phyloP scores from a whole-genome alignment of 345 rosid species.

The Microcos paniculata region DNA sequence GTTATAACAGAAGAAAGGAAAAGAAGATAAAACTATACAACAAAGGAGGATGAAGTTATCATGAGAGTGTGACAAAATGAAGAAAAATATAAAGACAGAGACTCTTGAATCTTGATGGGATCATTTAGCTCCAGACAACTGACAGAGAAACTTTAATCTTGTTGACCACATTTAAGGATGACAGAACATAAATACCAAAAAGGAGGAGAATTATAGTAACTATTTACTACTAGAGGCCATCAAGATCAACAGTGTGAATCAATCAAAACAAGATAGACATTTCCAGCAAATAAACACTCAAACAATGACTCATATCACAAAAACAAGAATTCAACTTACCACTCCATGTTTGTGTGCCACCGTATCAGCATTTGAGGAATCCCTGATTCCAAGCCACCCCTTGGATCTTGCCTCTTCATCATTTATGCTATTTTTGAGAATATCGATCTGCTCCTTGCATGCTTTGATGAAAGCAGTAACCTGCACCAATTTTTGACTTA shows the following conservation, averaged over 20 bases:
- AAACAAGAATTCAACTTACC: constrained; percentile 43
- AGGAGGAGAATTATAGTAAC: neutral
- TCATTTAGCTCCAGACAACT: neutral
- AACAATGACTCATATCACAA: neutral
- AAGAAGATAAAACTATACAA: constrained; percentile 10
- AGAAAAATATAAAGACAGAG: neutral
- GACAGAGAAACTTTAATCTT: neutral
- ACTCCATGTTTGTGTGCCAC: constrained; percentile 95
- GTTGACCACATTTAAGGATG: neutral
- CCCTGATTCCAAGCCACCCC: constrained; percentile 77
- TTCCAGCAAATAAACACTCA: constrained; percentile 1
- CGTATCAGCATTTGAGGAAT: constrained; percentile 68
- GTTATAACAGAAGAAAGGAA: constrained; percentile 1
- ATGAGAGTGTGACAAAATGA: neutral
- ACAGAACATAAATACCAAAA: neutral
- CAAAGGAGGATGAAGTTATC: neutral
- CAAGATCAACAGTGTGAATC: neutral
- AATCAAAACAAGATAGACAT: neutral
- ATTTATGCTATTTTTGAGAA: constrained; percentile 66
- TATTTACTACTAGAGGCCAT: neutral
- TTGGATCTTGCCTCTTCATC: constrained; percentile 69
- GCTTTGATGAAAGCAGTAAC: constrained; percentile 77
- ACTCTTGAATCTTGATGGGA: neutral
- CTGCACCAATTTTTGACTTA: constrained; percentile 32
- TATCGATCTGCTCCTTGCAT: constrained; percentile 86